Evolutionary conservation across 495 filamentous ascomycete genomes (phyloP).

Genomic region (Bryoglossum gracile): DNA sequence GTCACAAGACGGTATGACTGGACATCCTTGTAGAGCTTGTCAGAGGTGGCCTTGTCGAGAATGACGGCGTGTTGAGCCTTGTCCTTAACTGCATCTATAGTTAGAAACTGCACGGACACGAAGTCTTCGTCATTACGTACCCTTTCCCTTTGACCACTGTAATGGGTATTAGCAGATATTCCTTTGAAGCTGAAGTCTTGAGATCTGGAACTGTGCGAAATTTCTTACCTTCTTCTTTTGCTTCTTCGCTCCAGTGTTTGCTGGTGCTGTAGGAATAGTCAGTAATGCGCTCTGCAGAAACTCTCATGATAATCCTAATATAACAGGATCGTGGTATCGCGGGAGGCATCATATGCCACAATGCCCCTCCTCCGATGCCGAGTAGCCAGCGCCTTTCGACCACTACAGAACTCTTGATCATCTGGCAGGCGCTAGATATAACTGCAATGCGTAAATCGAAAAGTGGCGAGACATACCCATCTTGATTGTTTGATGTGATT

Average conservation of each 20-base stretch:
- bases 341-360: no score
- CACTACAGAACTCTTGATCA: background rate
- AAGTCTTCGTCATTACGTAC: slow-evolving; percentile 41
- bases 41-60: slow-evolving; percentile 70
- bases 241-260: slow-evolving; percentile 86
- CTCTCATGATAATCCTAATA: background rate
- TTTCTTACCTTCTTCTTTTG: slow-evolving; percentile 68
- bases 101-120: slow-evolving; percentile 18
- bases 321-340: no score
- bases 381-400: no score
- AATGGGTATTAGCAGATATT: slow-evolving; percentile 5
- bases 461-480: slow-evolving; percentile 30
- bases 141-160: slow-evolving; percentile 99
- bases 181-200: background rate
- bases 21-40: slow-evolving; percentile 97
- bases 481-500: slow-evolving; percentile 34
- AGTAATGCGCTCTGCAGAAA: background rate
- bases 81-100: slow-evolving; percentile 80
- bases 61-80: slow-evolving; percentile 97
- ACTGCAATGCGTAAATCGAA: background rate
- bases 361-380: no score
- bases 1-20: slow-evolving; percentile 99
- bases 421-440: no score
- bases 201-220: background rate
- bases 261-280: slow-evolving; percentile 49